These are phyloP conservation scores for Cladosporium austrohemisphaericum DNA, from an alignment of 2,329 filamentous ascomycete genomes.

Conservation along the genomic window DNA sequence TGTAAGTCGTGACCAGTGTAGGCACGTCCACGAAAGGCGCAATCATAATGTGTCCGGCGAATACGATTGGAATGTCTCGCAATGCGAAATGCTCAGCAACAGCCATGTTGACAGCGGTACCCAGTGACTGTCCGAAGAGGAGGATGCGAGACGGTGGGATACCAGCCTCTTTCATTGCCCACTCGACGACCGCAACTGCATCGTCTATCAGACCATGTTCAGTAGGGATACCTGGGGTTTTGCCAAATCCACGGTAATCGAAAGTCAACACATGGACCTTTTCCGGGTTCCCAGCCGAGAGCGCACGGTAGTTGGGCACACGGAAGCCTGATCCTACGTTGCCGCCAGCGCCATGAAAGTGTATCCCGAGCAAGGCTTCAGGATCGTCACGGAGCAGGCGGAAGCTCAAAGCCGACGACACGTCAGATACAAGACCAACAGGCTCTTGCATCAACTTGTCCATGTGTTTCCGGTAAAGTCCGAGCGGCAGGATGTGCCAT, in stretches of 20 bases:
- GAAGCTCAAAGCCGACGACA: slow-evolving; percentile 58
- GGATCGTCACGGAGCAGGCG: slow-evolving; percentile 61
- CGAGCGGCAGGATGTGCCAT: slow-evolving; percentile 50
- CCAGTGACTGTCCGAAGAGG: slow-evolving; percentile 58
- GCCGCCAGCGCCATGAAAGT: slow-evolving; percentile 56
- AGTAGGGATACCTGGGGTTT: slow-evolving; percentile 51
- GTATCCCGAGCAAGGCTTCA: slow-evolving; percentile 60
- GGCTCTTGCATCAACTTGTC: slow-evolving; percentile 39
- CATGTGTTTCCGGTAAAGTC: slow-evolving; percentile 44
- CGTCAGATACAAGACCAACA: slow-evolving; percentile 49
- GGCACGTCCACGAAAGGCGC: slow-evolving; percentile 56
- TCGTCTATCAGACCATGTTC: slow-evolving; percentile 55
- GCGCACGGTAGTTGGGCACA: slow-evolving; percentile 53
- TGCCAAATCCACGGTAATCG: slow-evolving; percentile 61
- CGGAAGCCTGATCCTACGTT: slow-evolving; percentile 55
- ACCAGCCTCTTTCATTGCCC: slow-evolving; percentile 50
- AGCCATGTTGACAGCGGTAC: slow-evolving; percentile 51
- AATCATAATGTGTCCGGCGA: slow-evolving; percentile 54
- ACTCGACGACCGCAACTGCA: slow-evolving; percentile 51
- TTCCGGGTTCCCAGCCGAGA: slow-evolving; percentile 48
- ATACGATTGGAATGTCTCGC: slow-evolving; percentile 43
- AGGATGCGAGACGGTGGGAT: slow-evolving; percentile 55
- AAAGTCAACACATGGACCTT: slow-evolving; percentile 57
- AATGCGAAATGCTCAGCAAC: slow-evolving; percentile 44
- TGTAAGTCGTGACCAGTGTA: slow-evolving; percentile 54